Evolutionary conservation across 2,329 filamentous ascomycete species (phyloP).

Genomic region (Botryotinia globosa): DNA sequence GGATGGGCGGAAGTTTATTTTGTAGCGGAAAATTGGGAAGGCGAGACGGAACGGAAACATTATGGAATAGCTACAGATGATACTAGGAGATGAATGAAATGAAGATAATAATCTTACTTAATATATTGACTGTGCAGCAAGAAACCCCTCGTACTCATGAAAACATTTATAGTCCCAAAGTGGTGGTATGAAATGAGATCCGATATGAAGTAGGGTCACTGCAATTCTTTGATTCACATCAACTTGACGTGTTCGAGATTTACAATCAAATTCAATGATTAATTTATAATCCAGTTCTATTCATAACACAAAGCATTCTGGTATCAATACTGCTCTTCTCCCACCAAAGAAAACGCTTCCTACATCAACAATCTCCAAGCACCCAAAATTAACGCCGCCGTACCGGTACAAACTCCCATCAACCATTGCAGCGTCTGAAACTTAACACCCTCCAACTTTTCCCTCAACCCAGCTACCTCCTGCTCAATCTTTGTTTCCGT

Average conservation of each 20-base stretch:
- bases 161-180: too few species aligned
- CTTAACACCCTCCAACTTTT: slow-evolving; percentile 95
- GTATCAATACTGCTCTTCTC: background rate
- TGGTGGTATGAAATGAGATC: background rate
- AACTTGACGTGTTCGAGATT: background rate
- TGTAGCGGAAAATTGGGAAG: background rate
- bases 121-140: background rate
- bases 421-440: slow-evolving; percentile 98
- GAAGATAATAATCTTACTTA: background rate
- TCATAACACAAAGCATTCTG: slow-evolving; percentile 4
- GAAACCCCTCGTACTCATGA: background rate
- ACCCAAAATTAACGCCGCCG: slow-evolving; percentile 65
- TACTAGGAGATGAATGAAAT: background rate
- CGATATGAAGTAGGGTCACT: background rate
- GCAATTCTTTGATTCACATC: background rate
- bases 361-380: slow-evolving; percentile 69
- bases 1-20: background rate
- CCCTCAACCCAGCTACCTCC: slow-evolving; percentile 84
- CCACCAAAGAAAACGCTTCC: slow-evolving; percentile 11
- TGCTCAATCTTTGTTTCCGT: slow-evolving; percentile 98
- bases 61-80: background rate
- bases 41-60: background rate
- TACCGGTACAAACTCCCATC: slow-evolving; percentile 76
- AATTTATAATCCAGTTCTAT: background rate
- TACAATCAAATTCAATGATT: background rate